Base-by-base conservation (phyloP, 2,329 filamentous ascomycete genomes). In the Akanthomyces lecanii region DNA sequence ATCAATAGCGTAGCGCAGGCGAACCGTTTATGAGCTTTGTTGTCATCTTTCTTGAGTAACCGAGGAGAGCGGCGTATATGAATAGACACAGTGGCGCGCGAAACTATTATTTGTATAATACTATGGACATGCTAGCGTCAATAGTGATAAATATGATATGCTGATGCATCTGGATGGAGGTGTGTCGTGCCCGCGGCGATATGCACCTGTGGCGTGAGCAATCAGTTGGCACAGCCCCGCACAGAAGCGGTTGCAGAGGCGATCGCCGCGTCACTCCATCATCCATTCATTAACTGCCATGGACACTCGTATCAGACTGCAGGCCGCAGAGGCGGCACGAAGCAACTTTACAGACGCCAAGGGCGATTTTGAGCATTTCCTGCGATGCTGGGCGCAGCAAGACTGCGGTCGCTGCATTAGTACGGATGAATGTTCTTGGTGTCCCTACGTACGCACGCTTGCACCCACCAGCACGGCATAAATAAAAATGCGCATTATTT, bases 341-440 rank as follows among this genome's bases (percentile, higher is more conserved):
- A 53, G 61, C 63, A 77, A 77, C 60, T 75, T 77, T 50, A 74
- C 71, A 4, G 63, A 65, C 51, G 60, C 64, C 25, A 67, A 72
- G 38, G 60, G 62, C 21, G 66, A 74, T 28, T 71, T 77, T 44
- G 74, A 75, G 14, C 78, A 81, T 65, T 72, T 85, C 30, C 69
- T 71, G 25, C 76, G 79, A 57, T 85, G 82, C 70, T 86, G 82
- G 83, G 70, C 71, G 12, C 77, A 76, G 33, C 79, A 83, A 67
- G 76, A 78, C 45, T 85, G 82, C 67, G 70, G 71, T 12, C 69
- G 71, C 11, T 86, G 83, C 69, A 72, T 85, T 10, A 66, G 66
- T 44, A 66, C 75, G 23, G 65, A 75, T 4, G 71, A 75, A 56
- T 84, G 81, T 66, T 80, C 79, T 64, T 84, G 81, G 82, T 84